Percentiles rank a stretch among this genome's conserved stretches.
phyloP scores from a whole-genome alignment of 2,329 filamentous ascomycete species.

The Aureobasidium lini region DNA sequence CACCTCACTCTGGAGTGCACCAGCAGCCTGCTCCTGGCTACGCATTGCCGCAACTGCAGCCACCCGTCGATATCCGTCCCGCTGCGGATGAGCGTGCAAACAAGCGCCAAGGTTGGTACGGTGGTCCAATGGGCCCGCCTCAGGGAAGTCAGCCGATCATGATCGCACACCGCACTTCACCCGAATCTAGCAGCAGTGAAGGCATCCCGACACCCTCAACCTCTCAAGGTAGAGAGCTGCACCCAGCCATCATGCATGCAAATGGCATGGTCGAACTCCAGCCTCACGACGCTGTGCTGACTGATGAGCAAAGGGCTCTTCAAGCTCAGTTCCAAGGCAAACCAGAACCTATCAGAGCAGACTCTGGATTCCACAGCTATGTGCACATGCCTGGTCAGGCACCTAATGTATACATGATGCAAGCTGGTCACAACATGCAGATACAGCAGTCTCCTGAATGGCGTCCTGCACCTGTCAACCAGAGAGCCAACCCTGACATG shows the following conservation, averaged over 20 bases:
- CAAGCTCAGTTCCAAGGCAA: slow-evolving; percentile 25
- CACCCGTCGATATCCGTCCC: neutral
- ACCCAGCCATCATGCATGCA: slow-evolving; percentile 46
- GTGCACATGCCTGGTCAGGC: slow-evolving; percentile 15
- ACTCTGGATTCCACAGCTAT: slow-evolving; percentile 28
- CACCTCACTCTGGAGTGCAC: slow-evolving; percentile 25
- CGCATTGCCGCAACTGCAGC: slow-evolving; percentile 28
- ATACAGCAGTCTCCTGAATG: slow-evolving; percentile 19
- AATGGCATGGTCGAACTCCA: slow-evolving; percentile 41
- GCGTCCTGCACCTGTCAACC: slow-evolving; percentile 22
- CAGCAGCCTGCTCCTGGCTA: slow-evolving; percentile 31
- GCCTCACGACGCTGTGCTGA: slow-evolving; percentile 28
- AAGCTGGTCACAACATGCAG: slow-evolving; percentile 26
- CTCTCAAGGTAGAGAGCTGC: slow-evolving; percentile 41
- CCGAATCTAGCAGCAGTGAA: slow-evolving; percentile 49
- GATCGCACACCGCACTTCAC: slow-evolving; percentile 42
- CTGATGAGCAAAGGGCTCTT: slow-evolving; percentile 35
- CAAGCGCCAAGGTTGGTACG: slow-evolving; percentile 68
- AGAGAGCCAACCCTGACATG: slow-evolving; percentile 41
- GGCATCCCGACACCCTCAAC: slow-evolving; percentile 46
- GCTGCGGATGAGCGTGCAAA: slow-evolving; percentile 38
- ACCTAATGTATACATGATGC: slow-evolving; percentile 24
- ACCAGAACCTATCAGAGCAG: slow-evolving; percentile 24
- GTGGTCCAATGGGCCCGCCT: slow-evolving; percentile 40
- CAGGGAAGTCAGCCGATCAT: slow-evolving; percentile 21